Base-by-base conservation (phyloP, 352 stramenopile genomes). In the Phytophthora megakarya region DNA sequence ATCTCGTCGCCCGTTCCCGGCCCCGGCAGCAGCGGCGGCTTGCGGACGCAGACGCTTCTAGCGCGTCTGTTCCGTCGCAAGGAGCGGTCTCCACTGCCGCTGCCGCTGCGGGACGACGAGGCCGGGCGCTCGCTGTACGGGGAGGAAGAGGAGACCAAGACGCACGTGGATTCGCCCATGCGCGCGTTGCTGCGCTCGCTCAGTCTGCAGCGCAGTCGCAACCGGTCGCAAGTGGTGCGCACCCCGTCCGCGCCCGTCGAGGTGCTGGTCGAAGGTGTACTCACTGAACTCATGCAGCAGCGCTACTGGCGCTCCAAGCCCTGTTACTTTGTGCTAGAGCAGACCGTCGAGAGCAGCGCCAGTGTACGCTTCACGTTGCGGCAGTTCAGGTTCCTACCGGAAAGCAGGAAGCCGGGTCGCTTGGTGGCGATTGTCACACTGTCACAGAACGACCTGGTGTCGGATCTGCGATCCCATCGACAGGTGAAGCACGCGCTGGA, bases 231-330 rank as follows among this genome's bases (percentile, higher is more conserved):
- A 11, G 61, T 55, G 23, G 33, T 50, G 32, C 22, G 6, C 3
- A 35, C 32, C 26, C 45, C 32, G 28, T 42, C 47, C 3, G 28
- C 40, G 38, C 46, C 15, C 22, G 28, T 59, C 8, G 39, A 65
- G 10, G 61, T 86, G 6, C 46, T 93, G 43, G 59, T 81, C 16
- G 72, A 91, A 46, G 83, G 81, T 19, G 33, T 73, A 33, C 65
- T 89, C 19, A 86, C 79, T 5, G 75, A 84, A 51, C 65, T 92
- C 21, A 61, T 75, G 22, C 53, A 70, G 57, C 76, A 76, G 56
- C 79, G 81, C 50, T 89, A 84, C 39, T 88, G 81, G 78, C 75
- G 79, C 50, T 78, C 67, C 10, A 86, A 71, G 53, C 70, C 73
- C 6, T 75, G 43, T 7, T 91, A 88, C 48, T 91, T 88, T 49